Evolutionary conservation across 495 filamentous ascomycete genomes (phyloP).

Genomic region (Tuber calosporum): DNA sequence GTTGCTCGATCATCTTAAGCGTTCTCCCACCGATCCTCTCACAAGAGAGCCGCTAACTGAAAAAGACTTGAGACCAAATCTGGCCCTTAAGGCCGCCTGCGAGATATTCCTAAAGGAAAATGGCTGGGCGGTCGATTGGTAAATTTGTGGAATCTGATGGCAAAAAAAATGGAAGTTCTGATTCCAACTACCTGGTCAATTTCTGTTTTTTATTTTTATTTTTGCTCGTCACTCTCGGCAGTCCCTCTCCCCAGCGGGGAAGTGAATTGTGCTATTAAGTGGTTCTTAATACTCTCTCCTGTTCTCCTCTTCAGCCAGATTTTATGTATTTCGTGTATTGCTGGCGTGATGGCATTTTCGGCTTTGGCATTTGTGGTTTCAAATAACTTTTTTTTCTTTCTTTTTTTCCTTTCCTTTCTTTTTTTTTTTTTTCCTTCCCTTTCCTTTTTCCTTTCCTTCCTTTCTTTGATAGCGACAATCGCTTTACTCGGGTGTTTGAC

Average conservation of each 20-base stretch:
- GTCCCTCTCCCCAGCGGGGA: neutral
- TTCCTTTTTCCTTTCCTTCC: neutral
- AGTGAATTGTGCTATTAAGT: neutral
- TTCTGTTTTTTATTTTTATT: neutral
- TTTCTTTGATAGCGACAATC: neutral
- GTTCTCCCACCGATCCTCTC: slow-evolving; percentile 68
- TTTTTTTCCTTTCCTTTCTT: neutral
- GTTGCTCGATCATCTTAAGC: slow-evolving; percentile 76
- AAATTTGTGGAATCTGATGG: slow-evolving; percentile 13
- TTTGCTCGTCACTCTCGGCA: neutral
- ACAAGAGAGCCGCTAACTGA: slow-evolving; percentile 66
- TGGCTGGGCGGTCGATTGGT: slow-evolving; percentile 94
- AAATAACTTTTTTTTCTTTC: neutral
- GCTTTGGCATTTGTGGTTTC: neutral
- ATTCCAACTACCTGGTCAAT: neutral
- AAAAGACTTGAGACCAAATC: slow-evolving; percentile 73
- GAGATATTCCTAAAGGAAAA: slow-evolving; percentile 76
- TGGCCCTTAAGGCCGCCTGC: slow-evolving; percentile 74
- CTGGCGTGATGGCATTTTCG: neutral
- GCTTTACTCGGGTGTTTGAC: neutral
- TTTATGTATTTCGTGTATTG: neutral
- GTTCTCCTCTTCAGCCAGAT: neutral
- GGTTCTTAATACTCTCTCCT: neutral
- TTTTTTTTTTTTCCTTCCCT: no score
- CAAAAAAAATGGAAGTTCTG: neutral